Evolutionary conservation across 83 land plant species (phyloP).

Genomic region (Thuja plicata): DNA sequence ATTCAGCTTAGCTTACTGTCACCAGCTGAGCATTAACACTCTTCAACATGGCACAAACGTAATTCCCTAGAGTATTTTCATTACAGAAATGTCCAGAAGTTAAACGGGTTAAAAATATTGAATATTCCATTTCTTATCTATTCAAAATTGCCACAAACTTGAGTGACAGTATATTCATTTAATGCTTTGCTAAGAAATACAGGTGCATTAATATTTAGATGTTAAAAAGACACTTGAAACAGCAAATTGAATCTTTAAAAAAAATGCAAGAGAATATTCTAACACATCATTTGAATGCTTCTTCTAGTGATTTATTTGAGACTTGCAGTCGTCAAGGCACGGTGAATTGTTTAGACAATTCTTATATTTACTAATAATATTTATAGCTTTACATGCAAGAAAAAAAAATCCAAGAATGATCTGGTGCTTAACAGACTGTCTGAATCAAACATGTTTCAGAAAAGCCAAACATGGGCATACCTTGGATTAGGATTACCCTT

Average conservation of each 20-base stretch:
- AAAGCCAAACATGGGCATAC: slow-evolving; percentile 16
- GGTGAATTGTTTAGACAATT: background rate
- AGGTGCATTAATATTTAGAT: background rate
- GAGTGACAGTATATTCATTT: background rate
- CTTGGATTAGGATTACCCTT: slow-evolving; percentile 84
- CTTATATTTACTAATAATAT: background rate
- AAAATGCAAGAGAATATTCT: background rate
- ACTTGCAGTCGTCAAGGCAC: background rate
- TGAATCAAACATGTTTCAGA: background rate
- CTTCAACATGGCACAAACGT: background rate
- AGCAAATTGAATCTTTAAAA: background rate
- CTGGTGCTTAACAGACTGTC: background rate
- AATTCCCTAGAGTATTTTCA: background rate
- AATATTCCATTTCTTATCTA: background rate
- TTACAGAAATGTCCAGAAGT: background rate
- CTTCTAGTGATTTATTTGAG: background rate
- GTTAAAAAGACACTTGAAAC: background rate
- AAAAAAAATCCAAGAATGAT: background rate
- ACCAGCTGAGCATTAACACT: background rate
- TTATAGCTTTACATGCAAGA: background rate
- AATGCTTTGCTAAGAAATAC: background rate
- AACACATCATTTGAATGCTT: background rate
- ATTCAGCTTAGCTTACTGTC: background rate
- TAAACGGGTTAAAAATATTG: background rate
- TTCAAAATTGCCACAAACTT: background rate